Conservation (phyloP, 2,329 filamentous ascomycete species). For the Coniochaeta pulveracea region DNA sequence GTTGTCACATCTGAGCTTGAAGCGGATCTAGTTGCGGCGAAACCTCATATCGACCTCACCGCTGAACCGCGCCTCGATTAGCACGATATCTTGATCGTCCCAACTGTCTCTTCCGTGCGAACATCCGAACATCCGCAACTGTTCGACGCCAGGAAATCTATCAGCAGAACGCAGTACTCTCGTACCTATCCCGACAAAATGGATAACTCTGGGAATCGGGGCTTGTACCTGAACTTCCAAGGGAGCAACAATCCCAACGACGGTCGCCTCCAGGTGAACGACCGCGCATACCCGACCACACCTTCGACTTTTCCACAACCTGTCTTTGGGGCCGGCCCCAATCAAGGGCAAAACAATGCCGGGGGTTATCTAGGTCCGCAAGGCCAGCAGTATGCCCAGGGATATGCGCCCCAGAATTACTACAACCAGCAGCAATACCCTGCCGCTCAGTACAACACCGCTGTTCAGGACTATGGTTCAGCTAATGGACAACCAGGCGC, state of each 20-base stretch:
- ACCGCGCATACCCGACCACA: slow-evolving; percentile 67
- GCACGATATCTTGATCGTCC: not conserved
- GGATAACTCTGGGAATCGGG: slow-evolving; percentile 47
- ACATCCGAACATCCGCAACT: not conserved
- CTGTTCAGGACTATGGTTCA: slow-evolving; percentile 22
- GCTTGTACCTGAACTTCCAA: slow-evolving; percentile 56
- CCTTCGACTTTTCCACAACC: slow-evolving; percentile 95
- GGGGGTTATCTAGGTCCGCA: slow-evolving; percentile 34
- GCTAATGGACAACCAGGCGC: slow-evolving; percentile 3
- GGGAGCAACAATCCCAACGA: slow-evolving; percentile 56
- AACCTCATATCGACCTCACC: not conserved
- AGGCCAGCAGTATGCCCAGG: slow-evolving; percentile 31
- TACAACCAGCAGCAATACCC: slow-evolving; percentile 50
- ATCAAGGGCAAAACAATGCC: slow-evolving; percentile 26
- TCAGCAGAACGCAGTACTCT: too few species aligned
- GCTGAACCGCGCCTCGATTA: not conserved
- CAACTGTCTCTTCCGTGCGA: not conserved
- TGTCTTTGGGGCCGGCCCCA: slow-evolving; percentile 40
- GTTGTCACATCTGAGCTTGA: too few species aligned
- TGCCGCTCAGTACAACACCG: slow-evolving; percentile 19
- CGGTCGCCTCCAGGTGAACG: slow-evolving; percentile 50
- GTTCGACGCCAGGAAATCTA: not conserved
- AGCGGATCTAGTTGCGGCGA: not conserved
- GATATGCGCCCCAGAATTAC: slow-evolving; percentile 39
- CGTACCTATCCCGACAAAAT: slow-evolving; percentile 33